Evolutionary conservation across 192 early-diverging fungal species (phyloP).

Genomic region (Linderina pennispora): DNA sequence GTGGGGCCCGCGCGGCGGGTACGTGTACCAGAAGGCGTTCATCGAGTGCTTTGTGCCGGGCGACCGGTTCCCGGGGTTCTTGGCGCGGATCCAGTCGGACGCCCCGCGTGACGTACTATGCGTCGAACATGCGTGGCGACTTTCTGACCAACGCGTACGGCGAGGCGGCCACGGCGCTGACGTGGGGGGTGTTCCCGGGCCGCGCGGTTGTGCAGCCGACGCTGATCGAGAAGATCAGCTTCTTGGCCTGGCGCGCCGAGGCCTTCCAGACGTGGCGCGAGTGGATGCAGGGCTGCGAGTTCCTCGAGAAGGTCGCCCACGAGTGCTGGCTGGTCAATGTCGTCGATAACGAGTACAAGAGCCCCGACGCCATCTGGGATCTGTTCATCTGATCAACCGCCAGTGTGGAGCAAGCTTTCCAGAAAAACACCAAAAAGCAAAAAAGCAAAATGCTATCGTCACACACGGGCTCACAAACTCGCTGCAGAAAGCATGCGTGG

Average conservation of each 20-base stretch:
- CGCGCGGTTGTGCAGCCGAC: slow-evolving; percentile 95
- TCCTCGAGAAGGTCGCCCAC: slow-evolving; percentile 60
- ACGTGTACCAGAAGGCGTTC: slow-evolving; percentile 98
- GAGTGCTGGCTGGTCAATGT: slow-evolving; percentile 91
- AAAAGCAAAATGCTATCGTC: no score
- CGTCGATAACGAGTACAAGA: slow-evolving; percentile 90
- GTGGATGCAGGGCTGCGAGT: slow-evolving; percentile 75
- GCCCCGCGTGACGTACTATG: slow-evolving; percentile 82
- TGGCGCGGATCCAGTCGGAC: slow-evolving; percentile 60
- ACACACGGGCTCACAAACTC: no score
- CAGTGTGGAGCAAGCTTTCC: no score
- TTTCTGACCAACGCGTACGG: slow-evolving; percentile 54
- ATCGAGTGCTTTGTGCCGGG: slow-evolving; percentile 90
- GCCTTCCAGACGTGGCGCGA: slow-evolving; percentile 90
- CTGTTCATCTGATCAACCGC: slow-evolving; percentile 30
- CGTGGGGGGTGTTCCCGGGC: slow-evolving; percentile 99
- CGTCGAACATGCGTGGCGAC: slow-evolving; percentile 74
- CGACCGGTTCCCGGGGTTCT: slow-evolving; percentile 58
- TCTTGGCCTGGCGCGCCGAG: slow-evolving; percentile 96
- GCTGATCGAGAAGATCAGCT: slow-evolving; percentile 84
- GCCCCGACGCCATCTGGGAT: slow-evolving; percentile 45
- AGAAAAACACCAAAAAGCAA: no score
- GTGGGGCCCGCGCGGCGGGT: slow-evolving; percentile 97
- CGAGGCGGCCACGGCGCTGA: slow-evolving; percentile 59
- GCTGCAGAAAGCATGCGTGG: no score